A percentile compares a stretch with the other conserved stretches of the same genome.
phyloP scores from a whole-genome alignment of 106 monocot genomes.

The Vanilla planifolia region DNA sequence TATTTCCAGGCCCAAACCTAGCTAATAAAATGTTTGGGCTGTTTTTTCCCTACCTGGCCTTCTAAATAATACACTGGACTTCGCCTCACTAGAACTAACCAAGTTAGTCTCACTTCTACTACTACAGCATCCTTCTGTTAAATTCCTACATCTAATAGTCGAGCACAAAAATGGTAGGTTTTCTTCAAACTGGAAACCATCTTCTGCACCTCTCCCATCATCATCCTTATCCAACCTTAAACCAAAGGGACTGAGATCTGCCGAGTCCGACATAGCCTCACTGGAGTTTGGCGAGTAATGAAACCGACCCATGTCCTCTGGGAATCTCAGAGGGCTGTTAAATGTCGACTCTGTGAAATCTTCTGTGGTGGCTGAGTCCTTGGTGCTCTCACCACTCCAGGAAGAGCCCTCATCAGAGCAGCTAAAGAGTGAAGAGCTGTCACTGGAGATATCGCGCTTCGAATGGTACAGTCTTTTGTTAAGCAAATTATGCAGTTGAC shows the following conservation, averaged over 20 bases:
- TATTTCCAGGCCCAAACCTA: conserved; percentile 2
- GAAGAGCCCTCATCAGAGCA: conserved; percentile 47
- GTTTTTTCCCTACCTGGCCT: conserved; percentile 12
- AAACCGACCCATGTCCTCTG: conserved; percentile 6
- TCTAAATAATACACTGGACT: conserved; percentile 15
- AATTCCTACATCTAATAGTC: conserved; percentile 24
- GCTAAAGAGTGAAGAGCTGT: conserved; percentile 26
- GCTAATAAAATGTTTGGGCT: conserved; percentile 14
- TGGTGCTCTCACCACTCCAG: conserved; percentile 41
- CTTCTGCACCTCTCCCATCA: neutral
- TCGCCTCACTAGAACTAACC: neutral
- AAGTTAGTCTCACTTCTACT: conserved; percentile 9
- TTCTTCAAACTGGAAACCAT: conserved; percentile 5
- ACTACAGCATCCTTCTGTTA: conserved; percentile 17
- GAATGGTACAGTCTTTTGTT: neutral
- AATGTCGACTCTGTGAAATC: conserved; percentile 27
- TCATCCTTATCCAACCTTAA: conserved; percentile 17
- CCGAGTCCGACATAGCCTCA: too few relatives aligned
- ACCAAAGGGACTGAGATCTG: too few relatives aligned
- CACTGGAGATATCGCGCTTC: conserved; percentile 31
- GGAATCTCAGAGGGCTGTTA: conserved; percentile 12
- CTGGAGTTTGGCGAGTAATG: too few relatives aligned
- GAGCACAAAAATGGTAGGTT: conserved; percentile 32
- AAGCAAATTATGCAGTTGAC: conserved; percentile 4
- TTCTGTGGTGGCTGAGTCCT: conserved; percentile 45